Conservation (phyloP, 768 basidiomycete genomes). For the Amanita rubescens region DNA sequence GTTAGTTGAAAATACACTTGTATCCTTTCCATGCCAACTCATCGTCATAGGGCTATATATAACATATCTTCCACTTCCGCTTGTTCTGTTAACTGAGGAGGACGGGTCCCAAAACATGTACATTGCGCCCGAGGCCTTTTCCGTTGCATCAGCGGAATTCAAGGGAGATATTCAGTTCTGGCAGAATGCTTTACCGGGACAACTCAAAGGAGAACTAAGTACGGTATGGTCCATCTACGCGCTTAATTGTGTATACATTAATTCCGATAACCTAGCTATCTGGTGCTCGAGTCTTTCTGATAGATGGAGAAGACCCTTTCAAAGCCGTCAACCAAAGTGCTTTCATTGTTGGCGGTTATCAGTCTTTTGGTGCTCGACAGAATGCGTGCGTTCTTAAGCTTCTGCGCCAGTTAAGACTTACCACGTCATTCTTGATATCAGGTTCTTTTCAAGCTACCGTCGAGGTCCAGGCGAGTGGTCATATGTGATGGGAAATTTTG, state of each 20-base stretch:
- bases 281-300: constrained; percentile 47
- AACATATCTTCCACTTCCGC: constrained; percentile 42
- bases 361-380: constrained; percentile 43
- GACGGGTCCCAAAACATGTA: constrained; percentile 40
- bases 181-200: constrained; percentile 43
- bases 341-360: constrained; percentile 41
- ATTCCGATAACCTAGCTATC: constrained; percentile 22
- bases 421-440: constrained; percentile 11
- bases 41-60: constrained; percentile 29
- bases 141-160: constrained; percentile 43
- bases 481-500: constrained; percentile 48
- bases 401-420: background rate
- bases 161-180: constrained; percentile 44
- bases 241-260: background rate
- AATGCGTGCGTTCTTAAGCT: constrained; percentile 28
- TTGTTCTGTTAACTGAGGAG: constrained; percentile 38
- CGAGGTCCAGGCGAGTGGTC: constrained; percentile 30
- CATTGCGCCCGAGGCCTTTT: constrained; percentile 48
- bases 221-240: constrained; percentile 24
- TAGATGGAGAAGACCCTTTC: constrained; percentile 45
- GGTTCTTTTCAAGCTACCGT: constrained; percentile 41
- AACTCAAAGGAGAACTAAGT: constrained; percentile 37
- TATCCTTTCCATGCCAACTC: too few relatives aligned
- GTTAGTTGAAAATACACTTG: constrained; percentile 18
- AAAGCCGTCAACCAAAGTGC: constrained; percentile 46